A percentile compares a stretch with the other conserved stretches of the same genome.
phyloP scores from a whole-genome alignment of 768 basidiomycete species.

The Mycena olivaceomarginata region DNA sequence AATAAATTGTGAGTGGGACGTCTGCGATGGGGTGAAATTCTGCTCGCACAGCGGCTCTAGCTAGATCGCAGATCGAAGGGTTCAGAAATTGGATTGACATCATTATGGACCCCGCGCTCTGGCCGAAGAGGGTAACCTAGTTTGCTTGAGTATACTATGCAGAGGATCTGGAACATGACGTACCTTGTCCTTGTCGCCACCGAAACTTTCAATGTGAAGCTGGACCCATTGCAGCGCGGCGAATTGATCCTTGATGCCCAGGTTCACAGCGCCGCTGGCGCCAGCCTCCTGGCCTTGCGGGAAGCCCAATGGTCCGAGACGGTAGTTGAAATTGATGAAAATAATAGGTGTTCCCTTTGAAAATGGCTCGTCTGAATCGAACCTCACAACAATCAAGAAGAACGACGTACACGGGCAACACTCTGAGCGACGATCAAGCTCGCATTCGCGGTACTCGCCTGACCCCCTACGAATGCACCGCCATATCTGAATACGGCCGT shows the following conservation, averaged over 20 bases:
- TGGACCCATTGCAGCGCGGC: constrained; percentile 70
- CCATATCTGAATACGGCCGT: background rate
- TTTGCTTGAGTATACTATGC: background rate
- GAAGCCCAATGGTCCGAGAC: too few relatives aligned
- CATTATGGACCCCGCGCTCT: constrained; percentile 44
- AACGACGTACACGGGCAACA: constrained; percentile 22
- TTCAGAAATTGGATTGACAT: constrained; percentile 37
- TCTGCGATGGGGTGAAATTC: too few relatives aligned
- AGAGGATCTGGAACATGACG: background rate
- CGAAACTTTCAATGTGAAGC: constrained; percentile 70
- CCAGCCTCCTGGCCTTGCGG: constrained; percentile 43
- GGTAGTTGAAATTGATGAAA: constrained; percentile 68
- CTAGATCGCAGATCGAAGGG: constrained; percentile 49
- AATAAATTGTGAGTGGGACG: background rate
- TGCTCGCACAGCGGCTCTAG: constrained; percentile 54
- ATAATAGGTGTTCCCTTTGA: constrained; percentile 58
- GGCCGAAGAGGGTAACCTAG: constrained; percentile 54
- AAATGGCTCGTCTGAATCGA: too few relatives aligned
- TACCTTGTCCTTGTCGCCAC: constrained; percentile 68
- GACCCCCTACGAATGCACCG: background rate
- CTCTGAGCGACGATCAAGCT: constrained; percentile 15
- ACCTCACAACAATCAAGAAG: background rate
- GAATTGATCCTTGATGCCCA: constrained; percentile 62
- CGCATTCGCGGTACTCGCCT: background rate
- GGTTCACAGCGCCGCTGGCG: constrained; percentile 56